These are phyloP conservation scores for Fusarium circinatum DNA, from an alignment of 2,329 filamentous ascomycete species.

Conservation along the genomic window DNA sequence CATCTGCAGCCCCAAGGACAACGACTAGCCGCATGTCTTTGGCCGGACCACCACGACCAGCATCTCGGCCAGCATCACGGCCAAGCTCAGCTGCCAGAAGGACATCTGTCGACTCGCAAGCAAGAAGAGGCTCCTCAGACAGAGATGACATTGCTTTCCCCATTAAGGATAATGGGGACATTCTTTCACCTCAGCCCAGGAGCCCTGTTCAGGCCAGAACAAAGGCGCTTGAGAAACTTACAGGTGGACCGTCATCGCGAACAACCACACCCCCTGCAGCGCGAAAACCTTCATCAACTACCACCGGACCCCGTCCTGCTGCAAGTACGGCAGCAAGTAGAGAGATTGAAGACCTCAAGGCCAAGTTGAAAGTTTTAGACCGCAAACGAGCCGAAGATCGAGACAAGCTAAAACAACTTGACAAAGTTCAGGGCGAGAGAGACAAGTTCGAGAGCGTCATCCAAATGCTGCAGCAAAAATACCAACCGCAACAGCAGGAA, in stretches of 20 bases:
- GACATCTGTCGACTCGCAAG: constrained; percentile 59
- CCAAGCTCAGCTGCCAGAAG: constrained; percentile 54
- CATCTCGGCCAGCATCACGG: constrained; percentile 49
- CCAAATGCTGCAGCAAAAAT: constrained; percentile 89
- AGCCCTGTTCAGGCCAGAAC: constrained; percentile 64
- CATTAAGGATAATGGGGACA: constrained; percentile 62
- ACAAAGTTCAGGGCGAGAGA: constrained; percentile 78
- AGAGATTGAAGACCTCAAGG: constrained; percentile 87
- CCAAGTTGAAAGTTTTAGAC: constrained; percentile 87
- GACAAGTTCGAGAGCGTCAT: constrained; percentile 87
- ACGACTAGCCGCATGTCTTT: constrained; percentile 55
- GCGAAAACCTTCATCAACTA: constrained; percentile 43
- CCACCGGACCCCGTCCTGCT: constrained; percentile 49
- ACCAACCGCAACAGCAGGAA: constrained; percentile 85
- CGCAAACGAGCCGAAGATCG: constrained; percentile 87
- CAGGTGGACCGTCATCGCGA: constrained; percentile 49
- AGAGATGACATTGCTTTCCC: constrained; percentile 54
- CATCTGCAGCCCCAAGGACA: constrained; percentile 50
- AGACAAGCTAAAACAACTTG: constrained; percentile 82
- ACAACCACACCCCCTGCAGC: constrained; percentile 47
- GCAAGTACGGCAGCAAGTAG: constrained; percentile 64
- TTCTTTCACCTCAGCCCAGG: constrained; percentile 58
- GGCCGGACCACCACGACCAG: constrained; percentile 49
- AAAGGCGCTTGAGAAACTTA: constrained; percentile 63
- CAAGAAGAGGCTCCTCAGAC: constrained; percentile 54